Percentiles rank a stretch among this genome's conserved stretches.
These are phyloP conservation scores for Candida vartiovaarae DNA, from an alignment of 805 yeast species.

Conservation along the genomic window DNA sequence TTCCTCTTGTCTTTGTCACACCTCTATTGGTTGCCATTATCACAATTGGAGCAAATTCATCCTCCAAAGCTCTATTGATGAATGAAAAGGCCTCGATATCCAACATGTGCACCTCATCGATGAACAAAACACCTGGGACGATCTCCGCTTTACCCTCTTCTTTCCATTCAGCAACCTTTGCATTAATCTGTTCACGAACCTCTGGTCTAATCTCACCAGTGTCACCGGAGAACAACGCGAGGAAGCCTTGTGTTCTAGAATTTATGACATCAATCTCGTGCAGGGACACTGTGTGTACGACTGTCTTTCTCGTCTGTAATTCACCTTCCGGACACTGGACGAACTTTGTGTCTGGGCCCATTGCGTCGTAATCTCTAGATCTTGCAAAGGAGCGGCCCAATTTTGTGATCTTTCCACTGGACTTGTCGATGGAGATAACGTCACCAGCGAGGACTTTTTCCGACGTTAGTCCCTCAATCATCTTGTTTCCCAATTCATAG, in stretches of 20 bases:
- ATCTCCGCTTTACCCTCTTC: conserved; percentile 99
- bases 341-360: conserved; percentile 97
- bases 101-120: conserved; percentile 97
- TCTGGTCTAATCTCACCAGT: conserved; percentile 97
- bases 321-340: conserved; percentile 99
- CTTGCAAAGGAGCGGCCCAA: conserved; percentile 94
- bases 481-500: conserved; percentile 88
- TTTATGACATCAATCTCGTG: conserved; percentile 98
- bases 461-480: conserved; percentile 89
- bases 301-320: conserved; percentile 90
- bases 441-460: conserved; percentile 98
- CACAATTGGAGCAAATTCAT: conserved; percentile 93
- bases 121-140: conserved; percentile 94
- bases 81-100: conserved; percentile 95
- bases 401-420: conserved; percentile 88
- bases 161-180: conserved; percentile 96
- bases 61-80: conserved; percentile 93
- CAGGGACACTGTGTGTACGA: conserved; percentile 94
- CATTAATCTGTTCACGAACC: conserved; percentile 92
- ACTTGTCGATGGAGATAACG: conserved; percentile 90
- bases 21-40: conserved; percentile 99
- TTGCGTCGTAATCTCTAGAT: conserved; percentile 96
- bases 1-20: conserved; percentile 86
- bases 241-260: conserved; percentile 95
- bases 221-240: conserved; percentile 92